Conservation (phyloP, 2,329 filamentous ascomycete species). For the Pseudocercospora pini-densiflorae region DNA sequence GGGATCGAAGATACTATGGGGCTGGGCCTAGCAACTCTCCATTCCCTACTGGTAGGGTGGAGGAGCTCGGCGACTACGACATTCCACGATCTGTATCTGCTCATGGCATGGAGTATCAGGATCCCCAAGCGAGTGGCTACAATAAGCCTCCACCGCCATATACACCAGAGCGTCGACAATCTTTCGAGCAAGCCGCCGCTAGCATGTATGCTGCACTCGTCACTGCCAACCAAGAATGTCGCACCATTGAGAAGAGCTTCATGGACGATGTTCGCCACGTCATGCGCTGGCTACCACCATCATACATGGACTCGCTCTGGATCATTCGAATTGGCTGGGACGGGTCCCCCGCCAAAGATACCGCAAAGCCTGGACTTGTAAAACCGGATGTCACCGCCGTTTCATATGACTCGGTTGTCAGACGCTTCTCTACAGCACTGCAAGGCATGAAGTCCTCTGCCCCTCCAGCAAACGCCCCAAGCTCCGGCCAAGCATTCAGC, state of each 20-base stretch:
- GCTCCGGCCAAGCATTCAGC: slow-evolving; percentile 3
- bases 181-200: slow-evolving; percentile 24
- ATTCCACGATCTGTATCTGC: slow-evolving; percentile 7
- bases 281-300: slow-evolving; percentile 20
- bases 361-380: background rate
- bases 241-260: slow-evolving; percentile 22
- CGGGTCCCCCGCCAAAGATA: slow-evolving; percentile 11
- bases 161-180: background rate
- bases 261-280: slow-evolving; percentile 10
- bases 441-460: slow-evolving; percentile 18
- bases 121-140: background rate
- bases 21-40: slow-evolving; percentile 8
- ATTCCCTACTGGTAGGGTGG: slow-evolving; percentile 10
- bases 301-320: slow-evolving; percentile 23
- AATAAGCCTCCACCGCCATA: background rate
- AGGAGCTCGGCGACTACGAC: slow-evolving; percentile 17
- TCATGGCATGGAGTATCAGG: slow-evolving; percentile 4
- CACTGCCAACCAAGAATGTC: slow-evolving; percentile 21
- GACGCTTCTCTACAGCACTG: slow-evolving; percentile 21
- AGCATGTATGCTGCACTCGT: slow-evolving; percentile 24
- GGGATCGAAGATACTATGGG: slow-evolving; percentile 14
- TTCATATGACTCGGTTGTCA: slow-evolving; percentile 15
- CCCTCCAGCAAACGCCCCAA: slow-evolving; percentile 11
- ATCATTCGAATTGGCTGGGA: slow-evolving; percentile 24
- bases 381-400: background rate